Evolutionary conservation across 768 basidiomycete genomes (phyloP), one percentile per base, ranked within the genome.

Genomic region (Lactarius sanguifluus): DNA sequence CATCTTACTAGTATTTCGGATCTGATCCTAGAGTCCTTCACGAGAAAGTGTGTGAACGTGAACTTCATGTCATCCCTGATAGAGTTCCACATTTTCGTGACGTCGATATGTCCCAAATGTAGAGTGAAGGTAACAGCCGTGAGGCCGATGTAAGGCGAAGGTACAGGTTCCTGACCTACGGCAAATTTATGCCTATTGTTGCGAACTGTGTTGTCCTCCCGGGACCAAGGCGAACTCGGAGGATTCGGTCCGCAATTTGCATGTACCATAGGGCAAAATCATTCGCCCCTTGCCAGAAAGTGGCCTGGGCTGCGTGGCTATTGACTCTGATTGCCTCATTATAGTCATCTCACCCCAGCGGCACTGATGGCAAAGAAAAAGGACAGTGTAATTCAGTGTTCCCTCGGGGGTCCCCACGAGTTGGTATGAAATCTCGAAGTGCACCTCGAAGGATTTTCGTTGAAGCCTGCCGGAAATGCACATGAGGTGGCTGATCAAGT

Each of bases 111-210:
- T n/a, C 34, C 18, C 5, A n/a, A 32, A 56, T 28, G 18, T n/a
- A 36, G 28, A 45, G 6, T 18, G 36, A 38, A 16, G 18, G 23
- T n/a, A 18, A 18, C 25, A 28, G 18, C 41, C 30, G 9, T 30
- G 43, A 34, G 9, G 8, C 28, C 62, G n/a, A 41, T 36, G 18
- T 30, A 25, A 9, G 36, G 47, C 64, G 23, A 38, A 23, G 52
- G 36, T 18, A 25, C 47, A 54, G 25, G 64, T 55, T 30, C 64
- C 64, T 65, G 58, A 65, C 54, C 41, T 23, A 20, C 59, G 40
- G 16, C 34, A 41, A 25, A 13, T 34, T 32, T 18, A 23, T n/a
- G 23, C 57, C 36, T 57, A 56, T 58, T 36, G n/a, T 23, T 34
- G 20, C 34, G 54, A 28, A 28, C 28, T 40, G 30, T 38, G 25